Evolutionary conservation across 306 rosid genomes (phyloP), one percentile per base, ranked within the genome.

Genomic region (Trichosanthes cucumerina): DNA sequence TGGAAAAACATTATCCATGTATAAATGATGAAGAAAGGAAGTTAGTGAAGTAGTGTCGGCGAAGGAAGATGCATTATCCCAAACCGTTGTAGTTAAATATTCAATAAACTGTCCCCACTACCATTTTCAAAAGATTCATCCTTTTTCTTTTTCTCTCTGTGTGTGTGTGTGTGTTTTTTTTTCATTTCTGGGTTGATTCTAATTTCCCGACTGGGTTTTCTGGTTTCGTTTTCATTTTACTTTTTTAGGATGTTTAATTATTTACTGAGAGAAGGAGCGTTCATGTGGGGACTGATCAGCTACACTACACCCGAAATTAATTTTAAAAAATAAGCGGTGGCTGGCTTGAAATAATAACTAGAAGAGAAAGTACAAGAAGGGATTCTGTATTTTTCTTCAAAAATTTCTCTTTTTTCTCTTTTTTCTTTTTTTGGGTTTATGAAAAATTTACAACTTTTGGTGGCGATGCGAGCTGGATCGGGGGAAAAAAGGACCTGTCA

Each of bases 231-330:
- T 59, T 57, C 13, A 57, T 7, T 57, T 14, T 12, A 1, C 6
- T 4, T 34, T 59, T 41, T 19, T 8, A 65, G 18, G 9, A 68
- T 68, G 14, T 43, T 70, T 44, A 70, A 1, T 39, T 39, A 68
- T 68, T 72, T 26, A 47, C 15, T 26, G 56, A 47, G 33, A n/a
- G 75, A 39, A n/a, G 60, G 18, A 73, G 26, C 43, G 59, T 49
- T 73, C 26, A 14, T 43, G 76, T 44, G 52, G 76, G 76, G 57
- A 39, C 75, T 69, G 75, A n/a, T n/a, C n/a, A 41, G 54, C 49
- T 66, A 5, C 24, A 41, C 11, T 58, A 5, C 24, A 41, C 11
- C 76, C 8, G 47, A 70, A 72, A 72, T 14, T 47, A 72, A 31
- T 15, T 19, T 69, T 15, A 6, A 7, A 46, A 8, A 33, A 9